Percentiles rank a stretch among this genome's conserved stretches.
These are phyloP conservation scores for Pythium phragmitis DNA, from an alignment of 352 stramenopile species.

Conservation along the genomic window DNA sequence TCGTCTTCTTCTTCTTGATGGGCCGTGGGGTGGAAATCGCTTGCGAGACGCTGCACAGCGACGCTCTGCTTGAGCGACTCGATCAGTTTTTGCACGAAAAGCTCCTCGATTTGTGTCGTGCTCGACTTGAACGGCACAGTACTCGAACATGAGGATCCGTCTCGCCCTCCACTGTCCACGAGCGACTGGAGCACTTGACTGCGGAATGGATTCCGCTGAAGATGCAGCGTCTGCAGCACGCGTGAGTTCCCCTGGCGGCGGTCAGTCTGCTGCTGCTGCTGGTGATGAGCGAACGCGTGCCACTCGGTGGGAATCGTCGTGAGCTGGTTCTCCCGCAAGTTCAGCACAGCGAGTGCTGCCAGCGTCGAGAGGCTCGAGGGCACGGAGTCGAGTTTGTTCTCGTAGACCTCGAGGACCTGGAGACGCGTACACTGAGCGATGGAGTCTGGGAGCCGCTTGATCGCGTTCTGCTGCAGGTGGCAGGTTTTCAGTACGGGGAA, in stretches of 20 bases:
- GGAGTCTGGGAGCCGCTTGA: conserved; percentile 33
- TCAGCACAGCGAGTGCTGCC: conserved; percentile 36
- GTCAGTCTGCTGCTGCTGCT: neutral
- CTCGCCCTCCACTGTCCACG: conserved; percentile 28
- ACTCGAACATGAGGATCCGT: neutral
- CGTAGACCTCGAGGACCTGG: conserved; percentile 43
- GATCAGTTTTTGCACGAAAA: conserved; percentile 52
- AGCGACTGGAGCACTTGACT: conserved; percentile 39
- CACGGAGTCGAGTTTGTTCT: conserved; percentile 44
- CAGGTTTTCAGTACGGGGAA: conserved; percentile 41
- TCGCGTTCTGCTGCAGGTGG: conserved; percentile 42
- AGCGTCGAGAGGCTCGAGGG: conserved; percentile 32
- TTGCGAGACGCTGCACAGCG: conserved; percentile 11
- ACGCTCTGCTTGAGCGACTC: conserved; percentile 28
- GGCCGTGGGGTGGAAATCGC: conserved; percentile 20
- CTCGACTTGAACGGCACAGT: conserved; percentile 19
- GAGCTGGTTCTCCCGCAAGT: conserved; percentile 50
- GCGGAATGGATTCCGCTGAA: conserved; percentile 48
- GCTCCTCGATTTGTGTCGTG: conserved; percentile 37
- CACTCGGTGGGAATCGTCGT: conserved; percentile 44
- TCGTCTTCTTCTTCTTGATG: conserved; percentile 29
- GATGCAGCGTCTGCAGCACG: conserved; percentile 38
- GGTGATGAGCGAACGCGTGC: conserved; percentile 40
- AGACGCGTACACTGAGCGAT: conserved; percentile 36
- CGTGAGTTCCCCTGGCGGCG: conserved; percentile 10